Conservation (phyloP, 345 rosid genomes). For the Streptanthus diversifolius region DNA sequence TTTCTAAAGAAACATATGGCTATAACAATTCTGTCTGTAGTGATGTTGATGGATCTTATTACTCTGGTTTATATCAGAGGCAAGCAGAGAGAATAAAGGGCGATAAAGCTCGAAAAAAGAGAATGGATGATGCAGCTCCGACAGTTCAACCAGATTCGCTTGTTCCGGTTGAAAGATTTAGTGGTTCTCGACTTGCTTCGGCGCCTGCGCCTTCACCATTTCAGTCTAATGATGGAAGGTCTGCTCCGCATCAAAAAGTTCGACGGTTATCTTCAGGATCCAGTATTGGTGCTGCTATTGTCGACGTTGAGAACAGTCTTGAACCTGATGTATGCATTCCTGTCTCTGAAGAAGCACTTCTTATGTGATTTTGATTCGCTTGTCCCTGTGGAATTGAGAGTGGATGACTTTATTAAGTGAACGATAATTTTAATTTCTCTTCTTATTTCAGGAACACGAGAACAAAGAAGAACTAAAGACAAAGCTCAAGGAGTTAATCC, state of each 20-base stretch:
- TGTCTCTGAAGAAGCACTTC: constrained; percentile 39
- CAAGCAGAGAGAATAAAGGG: constrained; percentile 83
- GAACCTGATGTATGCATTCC: constrained; percentile 84
- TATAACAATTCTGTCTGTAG: background rate
- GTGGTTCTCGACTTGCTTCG: constrained; percentile 88
- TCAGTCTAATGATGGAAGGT: constrained; percentile 39
- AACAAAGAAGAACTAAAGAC: constrained; percentile 71
- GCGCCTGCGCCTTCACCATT: constrained; percentile 78
- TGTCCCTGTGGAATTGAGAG: constrained; percentile 27
- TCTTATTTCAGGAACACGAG: constrained; percentile 44
- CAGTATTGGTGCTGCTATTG: constrained; percentile 87
- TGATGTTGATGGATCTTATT: constrained; percentile 11
- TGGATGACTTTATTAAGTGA: background rate
- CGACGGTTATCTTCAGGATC: constrained; percentile 57
- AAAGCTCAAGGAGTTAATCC: constrained; percentile 70
- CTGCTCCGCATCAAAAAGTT: constrained; percentile 43
- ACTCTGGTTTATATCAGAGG: constrained; percentile 47
- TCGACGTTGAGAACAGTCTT: constrained; percentile 72
- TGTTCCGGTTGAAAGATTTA: constrained; percentile 78
- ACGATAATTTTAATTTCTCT: background rate
- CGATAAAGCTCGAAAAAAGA: constrained; percentile 60
- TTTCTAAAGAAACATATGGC: background rate
- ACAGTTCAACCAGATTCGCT: constrained; percentile 57
- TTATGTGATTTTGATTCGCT: background rate
- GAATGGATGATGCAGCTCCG: constrained; percentile 83